A percentile compares a stretch with the other conserved stretches of the same genome.
Conservation (phyloP, 768 basidiomycete species). For the Termitomyces sp. region DNA sequence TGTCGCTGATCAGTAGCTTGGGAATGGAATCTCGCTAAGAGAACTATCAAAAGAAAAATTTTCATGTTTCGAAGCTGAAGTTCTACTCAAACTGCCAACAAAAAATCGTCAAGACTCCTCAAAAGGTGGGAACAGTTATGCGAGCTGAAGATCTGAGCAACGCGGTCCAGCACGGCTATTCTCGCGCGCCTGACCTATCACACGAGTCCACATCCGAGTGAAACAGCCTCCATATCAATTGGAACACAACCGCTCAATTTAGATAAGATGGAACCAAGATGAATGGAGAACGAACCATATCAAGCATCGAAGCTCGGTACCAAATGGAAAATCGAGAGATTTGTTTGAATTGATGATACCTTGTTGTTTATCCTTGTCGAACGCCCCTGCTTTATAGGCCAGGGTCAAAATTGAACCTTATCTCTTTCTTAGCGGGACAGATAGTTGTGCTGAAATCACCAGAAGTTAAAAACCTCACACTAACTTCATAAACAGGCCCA, state of each 20-base stretch:
- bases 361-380: slow-evolving; percentile 1
- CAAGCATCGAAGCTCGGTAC: slow-evolving; percentile 4
- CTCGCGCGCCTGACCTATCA: slow-evolving; percentile 1
- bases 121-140: background rate
- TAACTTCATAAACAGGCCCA: background rate
- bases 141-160: background rate
- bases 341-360: slow-evolving; percentile 3
- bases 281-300: slow-evolving; percentile 11
- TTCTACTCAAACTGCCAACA: background rate
- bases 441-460: slow-evolving; percentile 4
- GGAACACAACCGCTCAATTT: slow-evolving; percentile 1
- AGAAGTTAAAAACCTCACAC: background rate
- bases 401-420: slow-evolving; percentile 12
- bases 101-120: background rate
- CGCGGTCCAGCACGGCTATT: background rate
- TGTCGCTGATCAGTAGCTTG: background rate
- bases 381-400: background rate
- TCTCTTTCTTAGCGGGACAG: slow-evolving; percentile 2
- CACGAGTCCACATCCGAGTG: slow-evolving; percentile 1
- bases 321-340: slow-evolving; percentile 5
- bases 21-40: slow-evolving; percentile 2
- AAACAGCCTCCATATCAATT: background rate
- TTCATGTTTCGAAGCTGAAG: slow-evolving; percentile 5
- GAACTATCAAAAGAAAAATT: background rate
- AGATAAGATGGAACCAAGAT: slow-evolving; percentile 3